phyloP scores from a whole-genome alignment of 495 filamentous ascomycete species.

The Daldinia loculata region DNA sequence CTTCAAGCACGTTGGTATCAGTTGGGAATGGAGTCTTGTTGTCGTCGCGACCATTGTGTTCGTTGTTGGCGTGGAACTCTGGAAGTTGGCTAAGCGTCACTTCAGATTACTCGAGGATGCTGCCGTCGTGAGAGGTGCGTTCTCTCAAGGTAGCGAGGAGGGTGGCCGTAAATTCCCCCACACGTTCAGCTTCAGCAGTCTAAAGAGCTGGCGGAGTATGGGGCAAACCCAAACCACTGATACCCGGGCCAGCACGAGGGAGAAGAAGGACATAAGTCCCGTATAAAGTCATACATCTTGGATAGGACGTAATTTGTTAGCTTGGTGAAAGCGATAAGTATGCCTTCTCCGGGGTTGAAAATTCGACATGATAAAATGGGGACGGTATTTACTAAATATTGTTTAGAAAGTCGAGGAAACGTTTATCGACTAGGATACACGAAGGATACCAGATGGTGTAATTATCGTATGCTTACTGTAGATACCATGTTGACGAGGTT shows the following conservation, averaged over 20 bases:
- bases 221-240: constrained; percentile 44
- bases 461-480: background rate
- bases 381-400: background rate
- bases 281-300: background rate
- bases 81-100: constrained; percentile 70
- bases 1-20: constrained; percentile 78
- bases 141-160: constrained; percentile 56
- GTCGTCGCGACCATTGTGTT: constrained; percentile 68
- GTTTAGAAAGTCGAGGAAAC: background rate
- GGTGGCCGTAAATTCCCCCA: constrained; percentile 45
- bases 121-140: constrained; percentile 50
- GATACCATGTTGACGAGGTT: too few relatives aligned
- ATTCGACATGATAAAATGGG: background rate
- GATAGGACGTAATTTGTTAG: background rate
- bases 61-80: constrained; percentile 68
- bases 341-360: background rate
- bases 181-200: constrained; percentile 53
- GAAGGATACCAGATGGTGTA: background rate
- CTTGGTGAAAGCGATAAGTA: background rate
- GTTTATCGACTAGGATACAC: background rate
- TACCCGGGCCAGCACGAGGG: constrained; percentile 38
- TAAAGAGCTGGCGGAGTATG: constrained; percentile 54
- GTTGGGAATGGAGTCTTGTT: constrained; percentile 76
- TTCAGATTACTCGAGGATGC: constrained; percentile 56
- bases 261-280: constrained; percentile 28